Percentiles rank a stretch among this genome's conserved stretches.
Conservation (phyloP, 371 early-diverging fungal species). For the Mortierella sp. region DNA sequence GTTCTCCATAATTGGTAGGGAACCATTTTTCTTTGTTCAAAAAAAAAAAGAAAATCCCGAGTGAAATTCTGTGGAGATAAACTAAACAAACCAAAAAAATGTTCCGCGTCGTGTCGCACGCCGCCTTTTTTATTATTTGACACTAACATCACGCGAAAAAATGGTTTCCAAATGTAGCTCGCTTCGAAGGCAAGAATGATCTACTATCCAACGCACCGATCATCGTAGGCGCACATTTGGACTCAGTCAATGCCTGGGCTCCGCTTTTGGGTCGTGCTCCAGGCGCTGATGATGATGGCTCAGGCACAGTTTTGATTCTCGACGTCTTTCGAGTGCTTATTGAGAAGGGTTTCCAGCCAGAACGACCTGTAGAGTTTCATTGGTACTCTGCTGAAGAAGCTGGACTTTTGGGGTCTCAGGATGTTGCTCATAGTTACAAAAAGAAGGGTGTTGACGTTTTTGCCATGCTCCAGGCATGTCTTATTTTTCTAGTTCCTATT, state of each 20-base stretch:
- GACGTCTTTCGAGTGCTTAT: conserved; percentile 87
- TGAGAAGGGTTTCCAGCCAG: conserved; percentile 77
- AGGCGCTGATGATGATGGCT: conserved; percentile 88
- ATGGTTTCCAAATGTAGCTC: conserved; percentile 48
- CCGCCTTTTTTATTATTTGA: neutral
- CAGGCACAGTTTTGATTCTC: conserved; percentile 89
- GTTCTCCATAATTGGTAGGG: conserved; percentile 68
- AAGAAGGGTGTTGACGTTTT: conserved; percentile 68
- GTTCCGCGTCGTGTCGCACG: no score
- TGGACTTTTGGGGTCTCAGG: conserved; percentile 93
- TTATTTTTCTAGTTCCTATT: neutral
- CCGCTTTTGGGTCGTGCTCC: conserved; percentile 77
- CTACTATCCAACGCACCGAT: conserved; percentile 73
- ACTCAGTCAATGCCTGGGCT: conserved; percentile 89
- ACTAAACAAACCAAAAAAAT: no score
- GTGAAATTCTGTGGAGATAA: no score
- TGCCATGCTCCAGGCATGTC: conserved; percentile 79
- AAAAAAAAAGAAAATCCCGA: neutral
- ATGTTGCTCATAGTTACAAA: conserved; percentile 79
- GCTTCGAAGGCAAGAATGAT: conserved; percentile 74
- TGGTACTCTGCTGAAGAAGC: conserved; percentile 95
- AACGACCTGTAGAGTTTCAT: conserved; percentile 93
- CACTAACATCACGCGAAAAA: neutral
- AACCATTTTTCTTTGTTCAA: neutral
- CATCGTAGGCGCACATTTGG: conserved; percentile 93